These are phyloP conservation scores for Acacia acuminata DNA, from an alignment of 306 rosid genomes.

Conservation along the genomic window DNA sequence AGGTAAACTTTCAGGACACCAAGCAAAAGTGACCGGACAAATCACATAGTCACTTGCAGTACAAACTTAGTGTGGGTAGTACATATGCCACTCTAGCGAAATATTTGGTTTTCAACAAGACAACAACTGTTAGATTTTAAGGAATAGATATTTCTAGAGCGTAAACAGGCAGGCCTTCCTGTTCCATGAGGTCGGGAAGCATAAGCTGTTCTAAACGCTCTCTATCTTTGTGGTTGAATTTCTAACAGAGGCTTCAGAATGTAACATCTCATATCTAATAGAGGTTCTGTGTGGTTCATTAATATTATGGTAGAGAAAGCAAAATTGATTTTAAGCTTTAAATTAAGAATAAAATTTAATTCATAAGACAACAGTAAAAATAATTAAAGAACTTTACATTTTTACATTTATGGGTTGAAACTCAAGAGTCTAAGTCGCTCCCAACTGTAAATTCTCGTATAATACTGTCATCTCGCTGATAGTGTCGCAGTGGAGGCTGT, in stretches of 20 bases:
- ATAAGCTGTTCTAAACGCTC: background rate
- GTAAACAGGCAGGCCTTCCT: background rate
- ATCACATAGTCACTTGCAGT: background rate
- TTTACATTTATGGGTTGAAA: background rate
- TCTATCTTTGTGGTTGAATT: background rate
- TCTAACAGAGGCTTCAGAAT: background rate
- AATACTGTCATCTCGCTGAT: conserved; percentile 45
- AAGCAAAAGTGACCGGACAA: background rate
- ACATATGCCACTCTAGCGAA: background rate
- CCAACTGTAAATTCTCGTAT: background rate
- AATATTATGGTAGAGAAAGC: background rate
- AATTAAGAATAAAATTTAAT: background rate
- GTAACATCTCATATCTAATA: background rate
- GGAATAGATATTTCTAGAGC: background rate
- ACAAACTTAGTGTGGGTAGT: background rate
- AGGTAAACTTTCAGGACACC: background rate
- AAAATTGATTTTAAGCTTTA: background rate
- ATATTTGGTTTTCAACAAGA: background rate
- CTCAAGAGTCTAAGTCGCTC: background rate
- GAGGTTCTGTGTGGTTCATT: background rate
- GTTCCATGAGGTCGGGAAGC: background rate
- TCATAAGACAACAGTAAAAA: background rate
- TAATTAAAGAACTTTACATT: background rate
- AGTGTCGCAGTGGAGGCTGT: conserved; percentile 47
- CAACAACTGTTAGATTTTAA: background rate